phyloP scores from a whole-genome alignment of 345 rosid genomes.

The Populus nigra region DNA sequence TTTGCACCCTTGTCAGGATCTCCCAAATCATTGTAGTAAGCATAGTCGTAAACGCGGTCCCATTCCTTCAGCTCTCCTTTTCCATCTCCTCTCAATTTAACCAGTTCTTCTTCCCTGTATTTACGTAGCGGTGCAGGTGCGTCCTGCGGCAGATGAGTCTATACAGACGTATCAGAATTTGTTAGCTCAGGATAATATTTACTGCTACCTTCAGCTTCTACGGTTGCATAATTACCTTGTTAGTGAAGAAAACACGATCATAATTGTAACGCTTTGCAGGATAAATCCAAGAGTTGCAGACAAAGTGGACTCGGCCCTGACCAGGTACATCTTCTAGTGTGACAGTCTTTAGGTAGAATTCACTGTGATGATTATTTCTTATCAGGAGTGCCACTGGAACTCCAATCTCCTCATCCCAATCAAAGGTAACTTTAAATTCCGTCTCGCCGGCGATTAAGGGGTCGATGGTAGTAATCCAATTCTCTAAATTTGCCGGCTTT shows the following conservation, averaged over 20 bases:
- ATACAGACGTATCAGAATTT: background rate
- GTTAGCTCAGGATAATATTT: background rate
- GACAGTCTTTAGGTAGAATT: constrained; percentile 43
- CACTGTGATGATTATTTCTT: constrained; percentile 35
- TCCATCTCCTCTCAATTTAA: constrained; percentile 40
- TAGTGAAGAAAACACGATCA: constrained; percentile 47
- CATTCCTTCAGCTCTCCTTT: constrained; percentile 36
- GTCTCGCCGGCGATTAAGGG: constrained; percentile 30
- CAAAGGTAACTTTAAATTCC: constrained; percentile 27
- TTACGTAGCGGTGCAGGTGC: constrained; percentile 33
- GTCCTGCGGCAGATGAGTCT: constrained; percentile 41
- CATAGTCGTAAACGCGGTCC: constrained; percentile 52
- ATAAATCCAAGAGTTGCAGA: constrained; percentile 54
- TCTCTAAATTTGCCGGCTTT: constrained; percentile 31
- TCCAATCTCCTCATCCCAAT: constrained; percentile 37
- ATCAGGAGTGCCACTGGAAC: constrained; percentile 41
- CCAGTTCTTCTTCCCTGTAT: constrained; percentile 42
- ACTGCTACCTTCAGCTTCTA: background rate
- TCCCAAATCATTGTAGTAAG: constrained; percentile 45
- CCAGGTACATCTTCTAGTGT: constrained; percentile 45
- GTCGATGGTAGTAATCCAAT: constrained; percentile 21
- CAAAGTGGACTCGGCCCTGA: constrained; percentile 38
- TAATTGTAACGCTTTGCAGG: constrained; percentile 29
- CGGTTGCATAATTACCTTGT: constrained; percentile 27
- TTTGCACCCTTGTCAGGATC: constrained; percentile 31